phyloP scores from a whole-genome alignment of 1,139 yeast species.

The Sugiyamaella xylanicola region DNA sequence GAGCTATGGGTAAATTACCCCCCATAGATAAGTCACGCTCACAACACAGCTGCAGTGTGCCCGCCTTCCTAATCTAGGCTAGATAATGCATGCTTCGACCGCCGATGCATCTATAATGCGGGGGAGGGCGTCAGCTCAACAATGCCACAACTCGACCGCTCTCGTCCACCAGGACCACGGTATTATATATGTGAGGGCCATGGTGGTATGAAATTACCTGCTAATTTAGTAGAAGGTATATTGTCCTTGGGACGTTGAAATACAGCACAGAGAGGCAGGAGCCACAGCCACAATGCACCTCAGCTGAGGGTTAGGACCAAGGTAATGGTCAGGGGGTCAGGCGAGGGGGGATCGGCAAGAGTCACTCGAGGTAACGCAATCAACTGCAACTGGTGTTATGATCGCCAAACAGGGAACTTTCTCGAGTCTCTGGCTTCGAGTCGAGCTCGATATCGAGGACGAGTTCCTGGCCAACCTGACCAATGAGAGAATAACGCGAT shows the following conservation, averaged over 20 bases:
- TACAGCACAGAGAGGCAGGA: neutral
- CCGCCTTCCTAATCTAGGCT: neutral
- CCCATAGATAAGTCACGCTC: neutral
- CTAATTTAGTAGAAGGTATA: no score
- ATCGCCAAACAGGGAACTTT: no score
- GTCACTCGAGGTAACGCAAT: slow-evolving; percentile 2
- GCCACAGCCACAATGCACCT: neutral
- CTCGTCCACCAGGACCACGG: neutral
- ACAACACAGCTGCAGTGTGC: neutral
- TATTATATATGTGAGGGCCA: no score
- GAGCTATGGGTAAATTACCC: neutral
- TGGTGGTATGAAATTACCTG: no score
- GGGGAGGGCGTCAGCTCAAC: neutral
- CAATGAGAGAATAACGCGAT: no score
- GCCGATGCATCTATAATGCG: neutral
- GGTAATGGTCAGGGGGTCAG: neutral
- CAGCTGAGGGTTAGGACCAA: neutral
- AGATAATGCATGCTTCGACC: neutral
- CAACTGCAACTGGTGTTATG: neutral
- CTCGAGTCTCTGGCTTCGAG: no score
- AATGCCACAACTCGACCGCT: no score
- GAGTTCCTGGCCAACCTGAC: no score
- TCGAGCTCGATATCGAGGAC: no score
- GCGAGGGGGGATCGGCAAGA: slow-evolving; percentile 1
- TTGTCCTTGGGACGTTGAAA: no score